A percentile compares a stretch with the other conserved stretches of the same genome.
These are phyloP conservation scores for Aspergillus quadricinctus DNA, from an alignment of 2,329 filamentous ascomycete species.

Conservation along the genomic window DNA sequence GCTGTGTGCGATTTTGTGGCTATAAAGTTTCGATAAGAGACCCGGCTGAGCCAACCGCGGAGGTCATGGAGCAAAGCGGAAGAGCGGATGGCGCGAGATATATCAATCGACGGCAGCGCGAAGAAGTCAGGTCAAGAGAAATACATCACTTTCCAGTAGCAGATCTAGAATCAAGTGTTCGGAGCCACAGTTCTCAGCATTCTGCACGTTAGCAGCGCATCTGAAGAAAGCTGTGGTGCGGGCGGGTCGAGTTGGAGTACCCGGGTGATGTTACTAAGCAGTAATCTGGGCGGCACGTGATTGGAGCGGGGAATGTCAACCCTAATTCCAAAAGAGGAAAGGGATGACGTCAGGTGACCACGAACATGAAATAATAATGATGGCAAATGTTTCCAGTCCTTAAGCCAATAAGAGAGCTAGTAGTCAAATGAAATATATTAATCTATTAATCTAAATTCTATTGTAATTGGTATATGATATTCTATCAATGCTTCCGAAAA, in stretches of 20 bases:
- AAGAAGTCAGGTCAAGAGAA: not conserved
- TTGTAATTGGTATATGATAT: not conserved
- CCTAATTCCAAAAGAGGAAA: not conserved
- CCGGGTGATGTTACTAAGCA: not conserved
- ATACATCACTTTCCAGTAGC: not conserved
- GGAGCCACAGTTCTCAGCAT: not conserved
- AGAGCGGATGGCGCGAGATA: slow-evolving; percentile 4
- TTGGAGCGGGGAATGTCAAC: not conserved
- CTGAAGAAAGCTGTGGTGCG: not conserved
- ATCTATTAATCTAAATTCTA: not conserved
- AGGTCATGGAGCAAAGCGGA: not conserved
- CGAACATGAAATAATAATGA: not conserved
- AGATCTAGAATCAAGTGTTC: not conserved
- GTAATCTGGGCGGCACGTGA: not conserved
- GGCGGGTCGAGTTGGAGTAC: not conserved
- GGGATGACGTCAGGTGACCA: not conserved
- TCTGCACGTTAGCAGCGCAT: not conserved
- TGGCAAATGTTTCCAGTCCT: not conserved
- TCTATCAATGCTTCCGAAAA: not conserved
- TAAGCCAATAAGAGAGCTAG: no score
- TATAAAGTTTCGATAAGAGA: not conserved
- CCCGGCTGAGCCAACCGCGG: not conserved
- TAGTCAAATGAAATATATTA: not conserved
- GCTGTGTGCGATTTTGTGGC: not conserved
- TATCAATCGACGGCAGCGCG: not conserved